Evolutionary conservation across 2,329 filamentous ascomycete genomes (phyloP).

Genomic region (Calonectria honghensis): DNA sequence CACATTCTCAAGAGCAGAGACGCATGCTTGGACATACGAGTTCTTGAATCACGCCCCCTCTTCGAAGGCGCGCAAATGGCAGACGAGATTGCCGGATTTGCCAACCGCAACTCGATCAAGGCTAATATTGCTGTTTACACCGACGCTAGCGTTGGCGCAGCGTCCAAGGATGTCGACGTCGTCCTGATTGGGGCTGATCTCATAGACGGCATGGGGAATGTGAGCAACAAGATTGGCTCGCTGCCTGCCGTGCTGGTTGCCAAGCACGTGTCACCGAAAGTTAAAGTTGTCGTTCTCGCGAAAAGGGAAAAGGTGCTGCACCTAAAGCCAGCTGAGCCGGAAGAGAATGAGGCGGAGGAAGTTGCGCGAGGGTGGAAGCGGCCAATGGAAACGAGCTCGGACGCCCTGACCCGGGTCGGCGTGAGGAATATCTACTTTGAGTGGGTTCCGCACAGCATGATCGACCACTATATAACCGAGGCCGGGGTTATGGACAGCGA

Average conservation of each 20-base stretch:
- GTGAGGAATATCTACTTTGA: conserved; percentile 76
- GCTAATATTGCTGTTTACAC: conserved; percentile 70
- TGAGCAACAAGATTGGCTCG: conserved; percentile 81
- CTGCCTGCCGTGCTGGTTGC: conserved; percentile 75
- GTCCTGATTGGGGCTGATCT: conserved; percentile 79
- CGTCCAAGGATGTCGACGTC: conserved; percentile 71
- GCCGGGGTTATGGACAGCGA: conserved; percentile 65
- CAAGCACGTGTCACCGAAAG: conserved; percentile 66
- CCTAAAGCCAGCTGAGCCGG: conserved; percentile 64
- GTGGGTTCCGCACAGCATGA: conserved; percentile 71
- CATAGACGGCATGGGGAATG: conserved; percentile 73
- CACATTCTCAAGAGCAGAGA: conserved; percentile 60
- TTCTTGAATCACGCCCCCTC: conserved; percentile 80
- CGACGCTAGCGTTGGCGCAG: conserved; percentile 75
- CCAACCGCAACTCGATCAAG: conserved; percentile 54
- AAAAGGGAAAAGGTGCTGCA: conserved; percentile 76
- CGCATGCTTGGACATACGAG: conserved; percentile 70
- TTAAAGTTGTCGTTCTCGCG: conserved; percentile 73
- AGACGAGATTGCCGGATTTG: conserved; percentile 66
- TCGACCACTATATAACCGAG: conserved; percentile 75
- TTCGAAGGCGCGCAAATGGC: conserved; percentile 79
- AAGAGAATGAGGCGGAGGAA: conserved; percentile 72
- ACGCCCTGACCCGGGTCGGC: conserved; percentile 48
- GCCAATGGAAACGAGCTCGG: conserved; percentile 27
- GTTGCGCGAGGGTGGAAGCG: conserved; percentile 68